Percentiles rank a stretch among this genome's conserved stretches.
Conservation (phyloP, 768 basidiomycete species). For the Naganishia randhawae region DNA sequence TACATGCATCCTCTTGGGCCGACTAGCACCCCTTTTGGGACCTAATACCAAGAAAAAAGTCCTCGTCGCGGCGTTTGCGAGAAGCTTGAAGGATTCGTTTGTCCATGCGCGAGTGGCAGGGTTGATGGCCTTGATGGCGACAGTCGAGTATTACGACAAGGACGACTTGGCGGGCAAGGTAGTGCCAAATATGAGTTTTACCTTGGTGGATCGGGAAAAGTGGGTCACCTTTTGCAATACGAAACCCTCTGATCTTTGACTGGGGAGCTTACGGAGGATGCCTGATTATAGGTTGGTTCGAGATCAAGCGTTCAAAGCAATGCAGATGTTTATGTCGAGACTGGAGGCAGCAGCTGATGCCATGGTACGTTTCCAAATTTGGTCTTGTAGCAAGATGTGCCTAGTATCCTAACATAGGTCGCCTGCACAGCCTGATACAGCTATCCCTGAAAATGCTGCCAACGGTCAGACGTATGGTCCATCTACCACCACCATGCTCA, state of each 20-base stretch:
- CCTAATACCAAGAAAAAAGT: constrained; percentile 91
- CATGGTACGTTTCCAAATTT: constrained; percentile 65
- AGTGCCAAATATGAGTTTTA: constrained; percentile 74
- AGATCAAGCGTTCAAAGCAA: constrained; percentile 91
- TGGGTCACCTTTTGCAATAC: constrained; percentile 49
- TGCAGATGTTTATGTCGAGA: constrained; percentile 79
- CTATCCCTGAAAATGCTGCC: constrained; percentile 44
- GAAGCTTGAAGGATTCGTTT: constrained; percentile 83
- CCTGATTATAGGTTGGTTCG: constrained; percentile 66
- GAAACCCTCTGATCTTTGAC: too few relatives aligned
- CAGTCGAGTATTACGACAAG: constrained; percentile 77
- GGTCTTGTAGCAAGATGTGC: background rate
- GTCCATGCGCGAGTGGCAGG: constrained; percentile 91
- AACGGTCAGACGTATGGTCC: constrained; percentile 36
- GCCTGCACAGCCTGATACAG: constrained; percentile 59
- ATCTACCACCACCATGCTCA: constrained; percentile 46
- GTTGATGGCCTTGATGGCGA: constrained; percentile 92
- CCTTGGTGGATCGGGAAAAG: constrained; percentile 90
- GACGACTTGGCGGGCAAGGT: constrained; percentile 88
- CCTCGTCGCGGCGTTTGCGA: constrained; percentile 88
- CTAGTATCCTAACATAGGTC: background rate
- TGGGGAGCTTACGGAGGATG: constrained; percentile 12
- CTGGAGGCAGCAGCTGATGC: constrained; percentile 71
- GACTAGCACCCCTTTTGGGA: constrained; percentile 77
- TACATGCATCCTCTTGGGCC: constrained; percentile 90